phyloP scores from a whole-genome alignment of 192 early-diverging fungal species.

The Coemansia sp. region DNA sequence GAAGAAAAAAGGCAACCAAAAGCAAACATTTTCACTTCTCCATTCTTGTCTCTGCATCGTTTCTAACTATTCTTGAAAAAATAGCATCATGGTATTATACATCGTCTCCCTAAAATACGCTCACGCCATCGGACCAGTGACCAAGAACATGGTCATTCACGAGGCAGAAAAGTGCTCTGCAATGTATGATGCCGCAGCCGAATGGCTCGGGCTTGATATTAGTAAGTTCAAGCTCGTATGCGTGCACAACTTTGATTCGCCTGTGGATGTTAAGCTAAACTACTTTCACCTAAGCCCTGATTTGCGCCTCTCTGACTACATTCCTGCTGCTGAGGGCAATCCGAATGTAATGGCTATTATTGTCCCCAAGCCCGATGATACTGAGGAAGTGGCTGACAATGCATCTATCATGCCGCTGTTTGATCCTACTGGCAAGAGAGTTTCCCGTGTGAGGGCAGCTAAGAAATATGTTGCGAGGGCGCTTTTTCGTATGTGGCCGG shows the following conservation, averaged over 20 bases:
- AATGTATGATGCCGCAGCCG: background rate
- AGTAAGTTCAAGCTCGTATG: background rate
- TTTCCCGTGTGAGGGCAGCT: background rate
- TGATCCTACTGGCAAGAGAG: background rate
- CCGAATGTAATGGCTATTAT: conserved; percentile 2
- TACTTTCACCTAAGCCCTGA: background rate
- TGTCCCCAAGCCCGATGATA: conserved; percentile 29
- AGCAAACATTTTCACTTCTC: background rate
- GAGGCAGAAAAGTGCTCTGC: background rate
- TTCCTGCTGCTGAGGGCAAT: background rate
- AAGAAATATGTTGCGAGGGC: background rate
- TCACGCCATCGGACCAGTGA: background rate
- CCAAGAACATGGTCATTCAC: background rate
- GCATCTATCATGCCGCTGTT: background rate
- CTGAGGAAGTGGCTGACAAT: conserved; percentile 65
- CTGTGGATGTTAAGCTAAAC: background rate
- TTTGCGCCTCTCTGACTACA: background rate
- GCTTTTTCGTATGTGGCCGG: background rate
- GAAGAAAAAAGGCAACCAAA: background rate
- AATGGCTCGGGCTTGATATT: background rate
- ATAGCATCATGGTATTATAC: background rate
- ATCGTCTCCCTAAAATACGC: background rate
- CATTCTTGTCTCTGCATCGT: background rate
- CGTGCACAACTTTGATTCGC: background rate
- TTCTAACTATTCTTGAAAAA: background rate